Conservation (phyloP, 1,139 yeast species). For the Tardiomyces blankii region DNA sequence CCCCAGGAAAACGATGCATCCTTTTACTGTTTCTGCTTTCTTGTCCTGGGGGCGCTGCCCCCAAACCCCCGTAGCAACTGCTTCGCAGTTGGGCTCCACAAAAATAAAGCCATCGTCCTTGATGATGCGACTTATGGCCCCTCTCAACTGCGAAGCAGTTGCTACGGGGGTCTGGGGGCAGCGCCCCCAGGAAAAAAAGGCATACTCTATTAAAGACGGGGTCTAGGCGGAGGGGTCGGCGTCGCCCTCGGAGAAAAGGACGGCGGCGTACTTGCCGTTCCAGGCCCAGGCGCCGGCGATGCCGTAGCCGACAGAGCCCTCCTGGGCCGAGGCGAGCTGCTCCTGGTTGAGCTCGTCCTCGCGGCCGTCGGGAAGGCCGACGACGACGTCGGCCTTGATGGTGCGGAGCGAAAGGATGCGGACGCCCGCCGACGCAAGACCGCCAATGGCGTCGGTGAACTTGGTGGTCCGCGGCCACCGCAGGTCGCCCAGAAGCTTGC, state of each 20-base stretch:
- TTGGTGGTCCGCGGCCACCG: slow-evolving; percentile 78
- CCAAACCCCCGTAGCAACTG: no score
- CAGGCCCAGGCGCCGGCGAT: slow-evolving; percentile 68
- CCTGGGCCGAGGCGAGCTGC: slow-evolving; percentile 33
- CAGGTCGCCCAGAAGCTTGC: slow-evolving; percentile 87
- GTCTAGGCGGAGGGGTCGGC: neutral
- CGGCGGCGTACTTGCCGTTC: slow-evolving; percentile 90
- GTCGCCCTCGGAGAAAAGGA: slow-evolving; percentile 22
- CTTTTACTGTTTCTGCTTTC: no score
- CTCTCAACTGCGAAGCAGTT: no score
- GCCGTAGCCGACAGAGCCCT: slow-evolving; percentile 29
- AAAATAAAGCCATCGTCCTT: no score
- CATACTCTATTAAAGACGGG: no score
- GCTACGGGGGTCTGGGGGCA: no score
- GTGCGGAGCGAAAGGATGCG: slow-evolving; percentile 73
- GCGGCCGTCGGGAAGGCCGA: slow-evolving; percentile 60
- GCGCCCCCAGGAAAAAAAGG: no score
- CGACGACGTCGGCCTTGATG: slow-evolving; percentile 94
- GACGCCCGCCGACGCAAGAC: slow-evolving; percentile 47
- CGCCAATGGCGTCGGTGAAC: slow-evolving; percentile 58
- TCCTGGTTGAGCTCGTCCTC: slow-evolving; percentile 52
- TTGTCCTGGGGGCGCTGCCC: no score
- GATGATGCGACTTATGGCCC: no score
- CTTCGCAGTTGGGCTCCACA: no score
- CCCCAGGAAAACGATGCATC: no score